Evolutionary conservation across 1,284 basidiomycete species (phyloP).

Genomic region (Chiua sp.): DNA sequence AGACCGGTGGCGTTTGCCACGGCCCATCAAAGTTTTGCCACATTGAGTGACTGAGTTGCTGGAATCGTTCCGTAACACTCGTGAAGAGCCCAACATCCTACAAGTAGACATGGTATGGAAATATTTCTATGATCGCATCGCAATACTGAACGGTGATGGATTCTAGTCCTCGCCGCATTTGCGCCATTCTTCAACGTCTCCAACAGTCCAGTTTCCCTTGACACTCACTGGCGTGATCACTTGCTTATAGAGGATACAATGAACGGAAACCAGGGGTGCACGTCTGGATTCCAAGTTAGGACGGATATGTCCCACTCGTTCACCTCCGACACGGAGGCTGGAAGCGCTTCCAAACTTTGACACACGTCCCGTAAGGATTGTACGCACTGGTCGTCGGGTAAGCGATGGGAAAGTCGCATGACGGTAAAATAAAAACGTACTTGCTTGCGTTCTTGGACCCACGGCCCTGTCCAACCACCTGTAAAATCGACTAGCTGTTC

Average conservation of each 20-base stretch:
- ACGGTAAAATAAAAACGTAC: slow-evolving; percentile 15
- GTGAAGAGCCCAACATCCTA: background rate
- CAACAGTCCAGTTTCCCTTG: background rate
- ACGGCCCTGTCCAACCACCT: slow-evolving; percentile 43
- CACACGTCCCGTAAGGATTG: slow-evolving; percentile 34
- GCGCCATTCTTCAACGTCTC: background rate
- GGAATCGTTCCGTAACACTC: too few relatives aligned
- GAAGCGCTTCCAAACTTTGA: slow-evolving; percentile 37
- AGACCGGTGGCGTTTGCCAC: too few relatives aligned
- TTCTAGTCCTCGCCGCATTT: background rate
- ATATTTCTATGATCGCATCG: background rate
- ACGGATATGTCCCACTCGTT: slow-evolving; percentile 34
- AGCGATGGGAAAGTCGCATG: background rate
- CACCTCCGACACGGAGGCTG: slow-evolving; percentile 29
- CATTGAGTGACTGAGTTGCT: too few relatives aligned
- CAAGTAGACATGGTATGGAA: background rate
- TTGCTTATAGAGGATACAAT: slow-evolving; percentile 3
- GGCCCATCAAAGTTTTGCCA: too few relatives aligned
- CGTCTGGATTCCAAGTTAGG: slow-evolving; percentile 47
- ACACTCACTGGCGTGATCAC: background rate
- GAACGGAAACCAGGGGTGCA: slow-evolving; percentile 52
- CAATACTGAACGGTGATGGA: too few relatives aligned
- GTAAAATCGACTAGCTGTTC: slow-evolving; percentile 32
- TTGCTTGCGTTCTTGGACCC: slow-evolving; percentile 42
- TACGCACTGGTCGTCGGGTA: slow-evolving; percentile 29